Conservation (phyloP, 331 rosid genomes). For the Malus hybrid region DNA sequence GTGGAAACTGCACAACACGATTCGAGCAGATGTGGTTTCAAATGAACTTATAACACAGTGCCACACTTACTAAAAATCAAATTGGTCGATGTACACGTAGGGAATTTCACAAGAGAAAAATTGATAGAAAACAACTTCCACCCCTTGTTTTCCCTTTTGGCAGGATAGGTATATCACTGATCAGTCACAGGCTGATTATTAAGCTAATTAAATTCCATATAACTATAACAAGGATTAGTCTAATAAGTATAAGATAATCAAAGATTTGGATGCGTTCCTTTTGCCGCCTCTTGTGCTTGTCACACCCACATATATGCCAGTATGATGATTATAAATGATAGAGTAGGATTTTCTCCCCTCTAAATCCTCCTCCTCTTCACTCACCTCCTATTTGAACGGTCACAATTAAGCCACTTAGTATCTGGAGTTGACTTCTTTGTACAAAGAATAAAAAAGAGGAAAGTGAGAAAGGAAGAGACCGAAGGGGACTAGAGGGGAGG, state of each 20-base stretch:
- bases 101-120: background rate
- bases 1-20: too few species aligned
- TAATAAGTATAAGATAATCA: background rate
- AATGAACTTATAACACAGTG: too few species aligned
- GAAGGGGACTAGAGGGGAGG: too few species aligned
- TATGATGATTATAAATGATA: too few species aligned
- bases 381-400: fast-evolving
- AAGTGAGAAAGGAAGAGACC: too few species aligned
- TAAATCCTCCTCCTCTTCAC: too few species aligned
- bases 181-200: background rate
- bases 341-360: too few species aligned
- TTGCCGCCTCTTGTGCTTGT: background rate
- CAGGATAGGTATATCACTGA: background rate
- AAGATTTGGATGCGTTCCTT: background rate
- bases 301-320: background rate
- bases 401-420: too few species aligned
- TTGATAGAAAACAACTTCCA: background rate
- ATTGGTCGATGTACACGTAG: background rate
- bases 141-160: background rate
- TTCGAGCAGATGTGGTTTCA: too few species aligned
- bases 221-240: background rate
- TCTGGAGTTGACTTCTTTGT: too few species aligned
- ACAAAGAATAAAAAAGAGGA: too few species aligned
- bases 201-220: background rate
- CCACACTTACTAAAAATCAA: too few species aligned